A percentile compares a stretch with the other conserved stretches of the same genome.
Conservation (phyloP, 208 protist species). For the Lotmaria passim region DNA sequence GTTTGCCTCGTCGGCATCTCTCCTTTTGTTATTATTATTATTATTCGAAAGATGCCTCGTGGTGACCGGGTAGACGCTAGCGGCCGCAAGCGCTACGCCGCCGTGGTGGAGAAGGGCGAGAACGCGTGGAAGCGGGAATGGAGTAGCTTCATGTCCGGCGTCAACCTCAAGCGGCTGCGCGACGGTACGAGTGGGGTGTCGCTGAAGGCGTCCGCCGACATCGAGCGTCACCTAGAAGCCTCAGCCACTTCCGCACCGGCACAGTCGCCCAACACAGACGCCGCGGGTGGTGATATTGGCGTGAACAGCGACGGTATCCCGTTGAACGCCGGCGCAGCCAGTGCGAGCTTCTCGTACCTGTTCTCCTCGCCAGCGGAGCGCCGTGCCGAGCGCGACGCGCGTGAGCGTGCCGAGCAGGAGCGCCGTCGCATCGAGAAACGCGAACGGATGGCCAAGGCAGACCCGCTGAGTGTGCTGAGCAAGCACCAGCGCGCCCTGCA, state of each 20-base stretch:
- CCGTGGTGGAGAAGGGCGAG: constrained; percentile 76
- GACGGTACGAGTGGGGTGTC: constrained; percentile 65
- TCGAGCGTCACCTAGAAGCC: constrained; percentile 42
- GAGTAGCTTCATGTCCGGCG: constrained; percentile 86
- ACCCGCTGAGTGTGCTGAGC: constrained; percentile 59
- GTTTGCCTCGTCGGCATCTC: no score
- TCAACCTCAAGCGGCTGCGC: constrained; percentile 72
- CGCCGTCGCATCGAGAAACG: constrained; percentile 31
- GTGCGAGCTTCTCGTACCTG: constrained; percentile 74
- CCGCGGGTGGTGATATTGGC: neutral
- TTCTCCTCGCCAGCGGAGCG: constrained; percentile 84
- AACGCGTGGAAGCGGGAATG: constrained; percentile 87
- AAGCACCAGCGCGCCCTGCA: constrained; percentile 76
- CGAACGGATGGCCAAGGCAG: constrained; percentile 30
- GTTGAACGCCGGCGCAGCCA: constrained; percentile 13
- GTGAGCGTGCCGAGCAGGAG: constrained; percentile 35
- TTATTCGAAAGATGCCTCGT: neutral
- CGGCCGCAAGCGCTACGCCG: constrained; percentile 68
- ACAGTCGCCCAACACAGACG: neutral
- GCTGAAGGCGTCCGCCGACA: constrained; percentile 60
- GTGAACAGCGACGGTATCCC: constrained; percentile 38
- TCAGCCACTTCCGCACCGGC: neutral
- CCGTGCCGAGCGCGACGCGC: constrained; percentile 60
- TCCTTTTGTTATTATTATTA: no score
- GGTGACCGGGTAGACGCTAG: constrained; percentile 6